Base-by-base conservation (phyloP, 2,329 filamentous ascomycete genomes). In the Coniella lustricola region DNA sequence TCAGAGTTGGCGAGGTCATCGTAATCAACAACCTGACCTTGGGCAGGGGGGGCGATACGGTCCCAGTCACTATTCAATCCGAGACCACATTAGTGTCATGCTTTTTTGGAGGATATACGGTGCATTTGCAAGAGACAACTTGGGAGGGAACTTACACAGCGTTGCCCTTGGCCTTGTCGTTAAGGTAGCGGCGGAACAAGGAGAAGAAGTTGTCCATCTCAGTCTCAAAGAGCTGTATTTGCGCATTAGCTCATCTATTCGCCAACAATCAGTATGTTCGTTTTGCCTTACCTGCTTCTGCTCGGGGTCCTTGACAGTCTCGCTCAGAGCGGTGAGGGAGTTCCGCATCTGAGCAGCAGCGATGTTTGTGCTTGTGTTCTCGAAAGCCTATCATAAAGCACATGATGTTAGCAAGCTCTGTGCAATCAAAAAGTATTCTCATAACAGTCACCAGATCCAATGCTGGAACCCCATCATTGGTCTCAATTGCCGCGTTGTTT, bases 131-230 rank as follows among this genome's bases (percentile, higher is more conserved):
- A 51, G n/a, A n/a, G n/a, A n/a, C n/a, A n/a, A n/a, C n/a, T n/a
- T n/a, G n/a, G n/a, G n/a, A n/a, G n/a, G n/a, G n/a, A 50, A 70
- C 81, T 57, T 76, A 85, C 79, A 93, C 81, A 44, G 82, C 82
- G 67, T 93, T 96, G 68, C 91, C 90, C 82, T 97, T 97, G 65
- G 93, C 91, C 79, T 96, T 95, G 76, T 97, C 93, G 67, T 96
- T 96, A 56, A 98, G 77, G 73, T 96, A 98, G 72, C 93, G 84
- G 66, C 93, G 87, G 85, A 98, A 98, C 54, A 98, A 85, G 53
- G 90, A 85, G 67, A 98, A 98, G 79, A 98, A 98, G 83, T 98
- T 98, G 81, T 98, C 93, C 90, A 96, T 97, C 74, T 98, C 91
- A 4, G 90, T 94, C 75, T 97, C 91, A 70, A 97, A 97, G 58